A percentile compares a stretch with the other conserved stretches of the same genome.
Conservation (phyloP, 805 yeast species). For the Yarrowia sp. region DNA sequence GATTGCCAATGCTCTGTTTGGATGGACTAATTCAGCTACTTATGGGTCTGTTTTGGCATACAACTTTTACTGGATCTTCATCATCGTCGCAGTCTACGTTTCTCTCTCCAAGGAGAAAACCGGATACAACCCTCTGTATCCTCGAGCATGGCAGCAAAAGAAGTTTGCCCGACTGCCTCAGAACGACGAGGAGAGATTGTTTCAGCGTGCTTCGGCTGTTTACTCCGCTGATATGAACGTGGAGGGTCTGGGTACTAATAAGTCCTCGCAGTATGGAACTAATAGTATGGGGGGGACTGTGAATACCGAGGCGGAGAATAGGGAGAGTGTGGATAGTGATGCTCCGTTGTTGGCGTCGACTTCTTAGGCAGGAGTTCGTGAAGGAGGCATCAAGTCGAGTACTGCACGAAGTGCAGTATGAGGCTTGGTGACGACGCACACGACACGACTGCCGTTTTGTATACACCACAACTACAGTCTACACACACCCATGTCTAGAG, state of each 20-base stretch:
- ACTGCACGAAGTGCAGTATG: no score
- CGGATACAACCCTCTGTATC: slow-evolving; percentile 43
- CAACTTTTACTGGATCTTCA: slow-evolving; percentile 79
- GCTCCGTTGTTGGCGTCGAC: slow-evolving; percentile 12
- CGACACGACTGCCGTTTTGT: no score
- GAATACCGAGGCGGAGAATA: slow-evolving; percentile 13
- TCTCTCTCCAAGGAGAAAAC: slow-evolving; percentile 80
- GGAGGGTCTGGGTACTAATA: slow-evolving; percentile 1
- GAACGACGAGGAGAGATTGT: slow-evolving; percentile 20
- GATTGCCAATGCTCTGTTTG: slow-evolving; percentile 88
- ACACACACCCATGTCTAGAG: no score
- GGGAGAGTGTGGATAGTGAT: neutral
- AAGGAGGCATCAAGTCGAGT: no score
- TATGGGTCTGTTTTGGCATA: slow-evolving; percentile 87
- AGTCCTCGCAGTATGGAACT: slow-evolving; percentile 22
- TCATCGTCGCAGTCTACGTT: slow-evolving; percentile 54
- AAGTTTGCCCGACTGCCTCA: slow-evolving; percentile 9
- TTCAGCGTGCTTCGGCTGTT: slow-evolving; percentile 25
- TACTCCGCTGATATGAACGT: slow-evolving; percentile 8
- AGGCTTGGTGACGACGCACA: no score
- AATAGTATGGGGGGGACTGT: neutral
- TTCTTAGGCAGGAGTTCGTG: neutral
- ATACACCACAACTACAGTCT: no score
- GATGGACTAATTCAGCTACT: slow-evolving; percentile 97
- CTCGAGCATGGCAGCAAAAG: slow-evolving; percentile 27